Base-by-base conservation (phyloP, 768 basidiomycete genomes). In the Inosperma sp. region DNA sequence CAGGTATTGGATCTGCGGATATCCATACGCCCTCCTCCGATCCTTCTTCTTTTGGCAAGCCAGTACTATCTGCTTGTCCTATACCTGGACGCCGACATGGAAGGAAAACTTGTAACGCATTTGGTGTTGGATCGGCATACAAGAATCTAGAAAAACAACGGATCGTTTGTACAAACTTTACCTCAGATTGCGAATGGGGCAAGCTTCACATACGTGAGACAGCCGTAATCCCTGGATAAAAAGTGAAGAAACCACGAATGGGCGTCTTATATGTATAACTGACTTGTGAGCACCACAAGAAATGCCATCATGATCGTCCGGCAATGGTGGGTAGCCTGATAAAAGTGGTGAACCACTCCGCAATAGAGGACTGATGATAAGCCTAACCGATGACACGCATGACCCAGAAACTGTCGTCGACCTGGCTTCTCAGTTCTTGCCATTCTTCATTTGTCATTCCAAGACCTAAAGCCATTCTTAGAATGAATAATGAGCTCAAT, bases 231-330 rank as follows among this genome's bases (percentile, higher is more conserved):
- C 63, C 86, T 88, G 65, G 21, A 29, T 2, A 52, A 26, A 33
- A 27, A 8, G 6, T 45, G 5, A 52, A 13, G 47, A 37, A 4
- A 27, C 31, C 14, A 21, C 29, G 29, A 33, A 30, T 39, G 27
- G 6, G 23, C 51, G 21, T 12, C 30, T 17, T 16, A 22, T 30
- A 23, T 30, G 27, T 14, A 30, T 31, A 1, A 42, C 63, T 57
- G 60, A 91, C 90, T 85, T 92, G 70, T 96, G 93, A 21, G 87
- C 88, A 22, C 93, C 93, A 59, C 93, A 95, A 13, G 89, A 92
- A 62, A 88, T 80, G 2, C 93, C 92, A 29, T 90, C 84, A 47
- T 88, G 78, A 40, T 83, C 80, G 25, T 79, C 71, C 0, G 92
- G 88, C 17, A 96, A 76, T 1, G 88, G 89, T 2, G 93, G 93